These are phyloP conservation scores for Penicillium diatomitis DNA, from an alignment of 495 filamentous ascomycete species.

Conservation along the genomic window DNA sequence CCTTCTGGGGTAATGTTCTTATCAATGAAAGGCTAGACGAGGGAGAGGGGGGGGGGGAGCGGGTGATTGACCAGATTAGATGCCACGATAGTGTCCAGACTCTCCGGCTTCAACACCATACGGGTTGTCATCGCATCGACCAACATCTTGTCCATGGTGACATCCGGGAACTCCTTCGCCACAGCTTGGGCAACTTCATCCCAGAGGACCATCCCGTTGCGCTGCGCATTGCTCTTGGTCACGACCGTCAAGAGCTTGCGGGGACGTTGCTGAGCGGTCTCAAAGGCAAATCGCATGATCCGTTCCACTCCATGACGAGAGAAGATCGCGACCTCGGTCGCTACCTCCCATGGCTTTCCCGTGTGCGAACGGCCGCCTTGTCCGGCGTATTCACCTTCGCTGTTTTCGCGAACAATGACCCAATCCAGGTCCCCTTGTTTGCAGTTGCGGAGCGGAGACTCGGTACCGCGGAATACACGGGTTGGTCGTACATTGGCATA, in stretches of 20 bases:
- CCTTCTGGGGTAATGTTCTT: too few species aligned
- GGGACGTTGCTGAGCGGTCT: conserved; percentile 37
- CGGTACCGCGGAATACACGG: conserved; percentile 38
- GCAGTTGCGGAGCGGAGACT: conserved; percentile 41
- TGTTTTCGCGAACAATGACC: conserved; percentile 52
- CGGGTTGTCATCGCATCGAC: conserved; percentile 52
- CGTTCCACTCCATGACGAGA: conserved; percentile 44
- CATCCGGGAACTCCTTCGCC: conserved; percentile 42
- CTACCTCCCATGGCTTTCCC: conserved; percentile 42
- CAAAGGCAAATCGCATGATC: conserved; percentile 48
- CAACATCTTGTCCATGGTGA: conserved; percentile 48
- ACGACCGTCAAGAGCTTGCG: conserved; percentile 47
- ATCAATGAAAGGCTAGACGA: too few species aligned
- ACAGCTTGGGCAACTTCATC: conserved; percentile 42
- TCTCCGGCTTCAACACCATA: conserved; percentile 47
- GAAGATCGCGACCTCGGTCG: conserved; percentile 48
- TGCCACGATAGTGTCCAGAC: conserved; percentile 47
- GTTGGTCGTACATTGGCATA: conserved; percentile 50
- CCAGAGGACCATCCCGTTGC: conserved; percentile 51
- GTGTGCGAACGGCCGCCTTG: conserved; percentile 46
- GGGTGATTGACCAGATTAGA: conserved; percentile 39
- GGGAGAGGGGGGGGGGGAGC: too few species aligned
- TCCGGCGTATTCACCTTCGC: conserved; percentile 48
- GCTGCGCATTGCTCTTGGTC: conserved; percentile 51
- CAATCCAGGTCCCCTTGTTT: conserved; percentile 38